phyloP scores from a whole-genome alignment of 345 rosid genomes.

The Eutrema japonicum region DNA sequence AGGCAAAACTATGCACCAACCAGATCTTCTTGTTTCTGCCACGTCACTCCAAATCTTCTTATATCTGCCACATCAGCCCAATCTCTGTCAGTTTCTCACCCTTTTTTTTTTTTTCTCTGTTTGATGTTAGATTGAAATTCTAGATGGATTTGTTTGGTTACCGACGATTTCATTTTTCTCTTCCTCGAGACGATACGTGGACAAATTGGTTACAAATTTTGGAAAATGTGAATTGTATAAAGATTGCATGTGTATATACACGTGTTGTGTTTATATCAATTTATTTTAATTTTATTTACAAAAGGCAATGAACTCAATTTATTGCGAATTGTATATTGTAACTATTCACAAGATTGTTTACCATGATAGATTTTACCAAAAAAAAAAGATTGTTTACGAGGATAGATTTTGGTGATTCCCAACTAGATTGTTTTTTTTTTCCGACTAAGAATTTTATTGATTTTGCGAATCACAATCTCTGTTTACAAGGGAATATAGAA shows the following conservation, averaged over 20 bases:
- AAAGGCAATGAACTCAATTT: background rate
- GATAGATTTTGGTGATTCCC: background rate
- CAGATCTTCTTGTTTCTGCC: slow-evolving; percentile 35
- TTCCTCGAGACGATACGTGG: slow-evolving; percentile 22
- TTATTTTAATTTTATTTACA: no score
- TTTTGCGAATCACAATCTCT: no score
- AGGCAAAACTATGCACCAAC: slow-evolving; percentile 40
- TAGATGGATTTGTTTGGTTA: slow-evolving; percentile 37
- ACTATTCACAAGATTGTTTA: background rate
- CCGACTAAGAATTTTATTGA: no score
- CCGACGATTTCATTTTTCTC: slow-evolving; percentile 28
- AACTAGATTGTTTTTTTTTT: no score
- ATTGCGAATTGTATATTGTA: background rate
- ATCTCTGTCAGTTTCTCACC: slow-evolving; percentile 23
- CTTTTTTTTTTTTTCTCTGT: background rate
- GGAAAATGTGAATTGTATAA: slow-evolving; percentile 2
- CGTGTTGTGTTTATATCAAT: background rate
- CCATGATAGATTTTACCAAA: background rate
- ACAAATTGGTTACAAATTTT: background rate
- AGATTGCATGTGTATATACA: background rate
- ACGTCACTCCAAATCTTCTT: slow-evolving; percentile 25
- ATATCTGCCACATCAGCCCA: slow-evolving; percentile 29
- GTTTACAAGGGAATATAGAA: no score
- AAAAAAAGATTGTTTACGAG: background rate
- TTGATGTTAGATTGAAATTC: slow-evolving; percentile 24